Percentiles rank a stretch among this genome's conserved stretches.
Evolutionary conservation across 2,329 filamentous ascomycete species (phyloP).

Genomic region (Ophiostoma tasmaniense): DNA sequence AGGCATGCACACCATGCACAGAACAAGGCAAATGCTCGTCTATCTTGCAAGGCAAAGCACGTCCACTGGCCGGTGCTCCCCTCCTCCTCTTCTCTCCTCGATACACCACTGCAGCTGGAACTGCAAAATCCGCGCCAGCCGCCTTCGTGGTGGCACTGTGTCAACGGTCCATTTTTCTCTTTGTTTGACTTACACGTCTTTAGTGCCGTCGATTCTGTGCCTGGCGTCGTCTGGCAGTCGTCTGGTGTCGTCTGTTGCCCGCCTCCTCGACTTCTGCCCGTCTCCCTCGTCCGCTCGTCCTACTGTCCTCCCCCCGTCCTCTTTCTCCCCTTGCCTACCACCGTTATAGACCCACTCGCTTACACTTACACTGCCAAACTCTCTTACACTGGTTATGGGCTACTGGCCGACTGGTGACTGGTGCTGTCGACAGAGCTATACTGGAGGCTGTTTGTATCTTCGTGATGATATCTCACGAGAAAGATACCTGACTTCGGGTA

Average conservation of each 20-base stretch:
- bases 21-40: not conserved
- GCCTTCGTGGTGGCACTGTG: not conserved
- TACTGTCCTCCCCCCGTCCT: not conserved
- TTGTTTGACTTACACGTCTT: not conserved
- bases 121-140: not conserved
- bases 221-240: not conserved
- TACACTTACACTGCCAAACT: not conserved
- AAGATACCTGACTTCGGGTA: slow-evolving; percentile 1
- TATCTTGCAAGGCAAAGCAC: not conserved
- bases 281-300: not conserved
- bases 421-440: not conserved
- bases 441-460: slow-evolving; percentile 6
- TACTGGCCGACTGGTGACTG: too few species aligned
- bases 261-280: too few species aligned
- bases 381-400: not conserved
- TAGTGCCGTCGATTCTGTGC: not conserved
- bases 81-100: not conserved
- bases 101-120: not conserved
- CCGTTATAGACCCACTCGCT: not conserved
- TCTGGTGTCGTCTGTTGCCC: not conserved
- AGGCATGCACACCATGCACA: not conserved
- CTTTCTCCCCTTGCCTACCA: not conserved
- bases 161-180: not conserved
- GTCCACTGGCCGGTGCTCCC: not conserved
- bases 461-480: slow-evolving; percentile 9